These are phyloP conservation scores for Tetracladium marchalianum DNA, from an alignment of 495 filamentous ascomycete species.

Conservation along the genomic window DNA sequence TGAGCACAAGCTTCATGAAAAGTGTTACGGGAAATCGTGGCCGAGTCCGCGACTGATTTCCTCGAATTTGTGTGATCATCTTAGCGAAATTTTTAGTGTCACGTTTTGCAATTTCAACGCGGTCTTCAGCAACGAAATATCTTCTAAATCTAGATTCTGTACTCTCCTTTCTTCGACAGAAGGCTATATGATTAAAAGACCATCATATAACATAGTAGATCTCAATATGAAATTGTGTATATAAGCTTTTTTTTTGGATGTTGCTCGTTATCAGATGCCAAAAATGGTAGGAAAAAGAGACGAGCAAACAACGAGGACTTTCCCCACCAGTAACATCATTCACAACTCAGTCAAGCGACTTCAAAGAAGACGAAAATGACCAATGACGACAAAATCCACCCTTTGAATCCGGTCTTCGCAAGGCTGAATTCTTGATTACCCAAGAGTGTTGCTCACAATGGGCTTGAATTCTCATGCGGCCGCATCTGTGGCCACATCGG, in stretches of 20 bases:
- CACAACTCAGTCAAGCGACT: slow-evolving; percentile 1
- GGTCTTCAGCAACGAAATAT: slow-evolving; percentile 52
- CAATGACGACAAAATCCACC: slow-evolving; percentile 54
- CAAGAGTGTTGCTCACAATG: background rate
- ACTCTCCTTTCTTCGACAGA: slow-evolving; percentile 56
- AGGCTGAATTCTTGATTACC: slow-evolving; percentile 37
- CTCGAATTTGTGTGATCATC: too few species aligned
- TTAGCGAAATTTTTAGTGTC: slow-evolving; percentile 36
- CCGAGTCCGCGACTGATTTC: slow-evolving; percentile 49
- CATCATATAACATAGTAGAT: too few species aligned
- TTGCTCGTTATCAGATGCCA: background rate
- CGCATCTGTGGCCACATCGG: slow-evolving; percentile 3
- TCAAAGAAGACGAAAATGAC: background rate
- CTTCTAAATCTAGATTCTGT: slow-evolving; percentile 33
- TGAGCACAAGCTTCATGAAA: slow-evolving; percentile 56
- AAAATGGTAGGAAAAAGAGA: slow-evolving; percentile 1
- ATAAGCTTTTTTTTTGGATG: slow-evolving; percentile 42
- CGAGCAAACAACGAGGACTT: slow-evolving; percentile 23
- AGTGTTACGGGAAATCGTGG: slow-evolving; percentile 55
- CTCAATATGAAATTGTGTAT: slow-evolving; percentile 46
- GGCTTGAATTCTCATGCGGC: slow-evolving; percentile 19
- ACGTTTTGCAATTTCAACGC: slow-evolving; percentile 56
- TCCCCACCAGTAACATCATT: slow-evolving; percentile 54
- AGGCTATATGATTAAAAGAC: slow-evolving; percentile 54
- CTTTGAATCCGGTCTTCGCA: slow-evolving; percentile 47